Base-by-base conservation (phyloP, 2,329 filamentous ascomycete species). In the Cyphellophora europaea region DNA sequence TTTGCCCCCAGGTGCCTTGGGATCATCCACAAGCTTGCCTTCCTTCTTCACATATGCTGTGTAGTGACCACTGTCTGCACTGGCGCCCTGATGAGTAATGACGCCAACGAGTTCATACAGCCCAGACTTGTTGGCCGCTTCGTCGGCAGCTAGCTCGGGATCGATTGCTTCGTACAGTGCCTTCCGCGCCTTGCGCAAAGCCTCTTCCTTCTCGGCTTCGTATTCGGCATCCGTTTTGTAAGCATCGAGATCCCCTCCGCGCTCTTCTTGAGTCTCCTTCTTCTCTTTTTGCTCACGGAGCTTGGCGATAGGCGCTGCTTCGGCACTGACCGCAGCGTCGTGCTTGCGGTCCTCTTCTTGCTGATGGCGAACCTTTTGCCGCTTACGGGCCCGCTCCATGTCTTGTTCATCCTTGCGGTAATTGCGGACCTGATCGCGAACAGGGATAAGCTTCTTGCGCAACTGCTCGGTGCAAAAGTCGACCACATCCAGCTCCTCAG, bases 31-130 rank as follows among this genome's bases (percentile, higher is more conserved):
- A 38, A 85, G 63, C 6, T 68, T 63, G 0, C 74, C 79, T 42
- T 80, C 71, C 72, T 98, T 95, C 72, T 96, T 98, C 49, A 98
- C 84, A 56, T 94, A 98, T 0, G 88, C 81, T 4, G 93, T 98
- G 68, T 98, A 98, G 62, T 98, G 91, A 5, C 91, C 91, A 51
- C 89, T 95, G 62, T 98, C 91, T 13, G 91, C 91, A 55, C 87
- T 93, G 40, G 88, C 85, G 43, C 91, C 91, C 62, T 98, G 91
- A 60, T 98, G 91, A 18, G 93, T 94, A 40, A 98, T 84, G 4
- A 98, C 82, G 31, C 85, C 91, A 16, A 89, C 78, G 29, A 98
- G 75, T 63, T 98, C 89, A 59, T 96, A 98, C 19, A 98, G 71
- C 27, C 91, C 91, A 2, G 88, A 94, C 58, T 89, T 86, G 63